These are phyloP conservation scores for Secale cereale DNA, from an alignment of 176 grass and related monocot species.

Conservation along the genomic window DNA sequence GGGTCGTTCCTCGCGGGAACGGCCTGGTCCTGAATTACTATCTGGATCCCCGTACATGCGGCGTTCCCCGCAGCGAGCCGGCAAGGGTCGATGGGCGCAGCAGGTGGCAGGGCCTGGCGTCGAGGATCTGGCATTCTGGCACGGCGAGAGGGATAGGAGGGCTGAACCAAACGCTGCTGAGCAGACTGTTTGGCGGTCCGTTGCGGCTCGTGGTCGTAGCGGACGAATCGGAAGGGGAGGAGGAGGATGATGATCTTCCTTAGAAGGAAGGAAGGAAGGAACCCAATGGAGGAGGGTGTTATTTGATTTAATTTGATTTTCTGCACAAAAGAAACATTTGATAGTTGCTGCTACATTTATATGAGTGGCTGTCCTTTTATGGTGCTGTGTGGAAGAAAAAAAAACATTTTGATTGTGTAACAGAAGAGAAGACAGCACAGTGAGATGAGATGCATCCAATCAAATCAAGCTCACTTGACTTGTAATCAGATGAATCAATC, in stretches of 20 bases:
- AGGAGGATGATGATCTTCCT: background rate
- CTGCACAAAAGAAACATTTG: background rate
- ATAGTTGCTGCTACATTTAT: background rate
- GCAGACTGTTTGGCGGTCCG: constrained; percentile 12
- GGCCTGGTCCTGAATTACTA: constrained; percentile 29
- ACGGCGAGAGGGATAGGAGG: background rate
- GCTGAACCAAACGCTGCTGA: constrained; percentile 19
- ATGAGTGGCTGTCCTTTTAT: background rate
- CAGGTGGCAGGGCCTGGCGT: constrained; percentile 27
- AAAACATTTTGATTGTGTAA: too few species aligned
- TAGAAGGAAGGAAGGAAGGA: background rate
- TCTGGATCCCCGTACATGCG: background rate
- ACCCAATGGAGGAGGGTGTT: background rate
- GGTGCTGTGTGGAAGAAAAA: background rate
- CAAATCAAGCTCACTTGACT: too few species aligned
- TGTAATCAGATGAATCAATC: too few species aligned
- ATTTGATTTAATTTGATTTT: too few species aligned
- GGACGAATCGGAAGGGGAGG: background rate
- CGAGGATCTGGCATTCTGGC: constrained; percentile 23
- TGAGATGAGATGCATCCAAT: too few species aligned
- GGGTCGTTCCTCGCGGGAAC: background rate
- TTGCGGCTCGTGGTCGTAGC: constrained; percentile 11
- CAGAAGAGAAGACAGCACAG: too few species aligned
- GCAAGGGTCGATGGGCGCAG: background rate
- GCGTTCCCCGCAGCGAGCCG: background rate